Evolutionary conservation across 345 rosid species (phyloP).

Genomic region (Citrus medica): DNA sequence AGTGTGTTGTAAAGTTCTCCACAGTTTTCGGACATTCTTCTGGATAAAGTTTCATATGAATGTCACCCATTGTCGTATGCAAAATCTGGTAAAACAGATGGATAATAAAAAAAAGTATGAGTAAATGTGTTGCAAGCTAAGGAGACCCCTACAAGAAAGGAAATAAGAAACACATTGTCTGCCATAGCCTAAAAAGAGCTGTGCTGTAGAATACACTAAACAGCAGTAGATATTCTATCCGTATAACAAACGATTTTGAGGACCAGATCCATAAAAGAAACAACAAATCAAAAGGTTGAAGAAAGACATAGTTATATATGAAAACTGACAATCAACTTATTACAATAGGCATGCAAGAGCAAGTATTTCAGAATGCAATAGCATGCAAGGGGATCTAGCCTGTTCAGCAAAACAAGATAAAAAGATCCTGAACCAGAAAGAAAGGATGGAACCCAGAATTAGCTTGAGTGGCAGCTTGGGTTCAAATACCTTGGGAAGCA

Average conservation of each 20-base stretch:
- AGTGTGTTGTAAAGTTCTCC: conserved; percentile 95
- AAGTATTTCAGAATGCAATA: too few relatives aligned
- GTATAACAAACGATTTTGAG: neutral
- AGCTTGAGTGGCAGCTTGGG: too few relatives aligned
- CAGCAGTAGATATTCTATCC: neutral
- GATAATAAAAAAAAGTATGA: neutral
- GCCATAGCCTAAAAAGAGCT: neutral
- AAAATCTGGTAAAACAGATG: conserved; percentile 47
- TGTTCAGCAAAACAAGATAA: too few relatives aligned
- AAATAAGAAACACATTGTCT: neutral
- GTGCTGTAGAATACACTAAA: neutral
- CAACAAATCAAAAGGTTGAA: neutral
- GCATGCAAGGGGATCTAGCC: too few relatives aligned
- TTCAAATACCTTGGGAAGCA: too few relatives aligned
- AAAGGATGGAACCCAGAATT: too few relatives aligned
- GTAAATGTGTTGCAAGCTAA: neutral
- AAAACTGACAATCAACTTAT: too few relatives aligned
- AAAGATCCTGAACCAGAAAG: too few relatives aligned
- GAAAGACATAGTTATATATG: too few relatives aligned
- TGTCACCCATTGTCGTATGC: conserved; percentile 92
- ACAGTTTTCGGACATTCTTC: conserved; percentile 99
- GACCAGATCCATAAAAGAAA: neutral
- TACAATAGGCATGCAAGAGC: too few relatives aligned
- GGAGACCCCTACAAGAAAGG: neutral
- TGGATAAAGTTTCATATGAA: conserved; percentile 89